Evolutionary conservation across 2,329 filamentous ascomycete species (phyloP).

Genomic region (Colletotrichum magnum): DNA sequence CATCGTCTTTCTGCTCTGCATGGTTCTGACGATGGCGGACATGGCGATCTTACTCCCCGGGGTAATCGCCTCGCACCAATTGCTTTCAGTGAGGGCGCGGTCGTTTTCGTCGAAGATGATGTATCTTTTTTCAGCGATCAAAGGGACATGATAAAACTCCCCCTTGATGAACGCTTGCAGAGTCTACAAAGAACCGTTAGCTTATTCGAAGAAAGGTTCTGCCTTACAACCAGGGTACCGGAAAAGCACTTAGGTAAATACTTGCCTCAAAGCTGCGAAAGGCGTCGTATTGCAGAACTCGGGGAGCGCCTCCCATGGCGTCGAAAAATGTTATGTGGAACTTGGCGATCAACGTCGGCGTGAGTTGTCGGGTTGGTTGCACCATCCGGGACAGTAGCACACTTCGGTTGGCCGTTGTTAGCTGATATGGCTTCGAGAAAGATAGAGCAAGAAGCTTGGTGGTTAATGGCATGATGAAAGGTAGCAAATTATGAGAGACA

Average conservation of each 20-base stretch:
- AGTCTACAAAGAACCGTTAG: neutral
- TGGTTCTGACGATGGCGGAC: neutral
- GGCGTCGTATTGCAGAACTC: neutral
- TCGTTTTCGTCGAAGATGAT: neutral
- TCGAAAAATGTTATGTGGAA: neutral
- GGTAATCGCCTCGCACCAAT: neutral
- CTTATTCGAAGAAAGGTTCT: neutral
- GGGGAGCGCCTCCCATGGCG: neutral
- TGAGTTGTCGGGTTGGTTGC: neutral
- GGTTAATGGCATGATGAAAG: neutral
- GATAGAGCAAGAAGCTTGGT: too few species aligned
- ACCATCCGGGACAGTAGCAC: neutral
- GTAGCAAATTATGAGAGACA: neutral
- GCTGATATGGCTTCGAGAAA: neutral
- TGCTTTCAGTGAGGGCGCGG: neutral
- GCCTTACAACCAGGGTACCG: too few species aligned
- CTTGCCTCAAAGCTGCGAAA: neutral
- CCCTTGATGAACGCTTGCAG: neutral
- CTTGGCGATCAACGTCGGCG: neutral
- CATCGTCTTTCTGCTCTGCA: neutral
- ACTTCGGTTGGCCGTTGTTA: neutral
- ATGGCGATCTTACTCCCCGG: constrained; percentile 1
- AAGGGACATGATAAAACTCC: neutral
- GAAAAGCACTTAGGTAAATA: neutral
- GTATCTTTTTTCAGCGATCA: neutral